phyloP scores from a whole-genome alignment of 768 basidiomycete genomes.

The Rhodotorula paludigena region DNA sequence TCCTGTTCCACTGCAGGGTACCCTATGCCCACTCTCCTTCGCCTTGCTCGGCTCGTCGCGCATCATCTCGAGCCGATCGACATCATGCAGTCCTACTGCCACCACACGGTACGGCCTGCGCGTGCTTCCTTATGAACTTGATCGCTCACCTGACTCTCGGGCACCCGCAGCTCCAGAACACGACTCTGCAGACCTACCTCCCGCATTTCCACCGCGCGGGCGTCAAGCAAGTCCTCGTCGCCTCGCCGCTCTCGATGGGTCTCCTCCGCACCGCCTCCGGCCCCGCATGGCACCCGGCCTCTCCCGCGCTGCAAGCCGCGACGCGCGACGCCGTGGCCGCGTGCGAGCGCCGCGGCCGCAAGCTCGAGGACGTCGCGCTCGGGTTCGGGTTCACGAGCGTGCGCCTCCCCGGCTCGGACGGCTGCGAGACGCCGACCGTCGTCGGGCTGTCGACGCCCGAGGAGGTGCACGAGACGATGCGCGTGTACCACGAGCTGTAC shows the following conservation, averaged over 20 bases:
- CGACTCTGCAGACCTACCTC: constrained; percentile 40
- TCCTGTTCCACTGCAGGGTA: constrained; percentile 64
- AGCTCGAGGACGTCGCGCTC: constrained; percentile 63
- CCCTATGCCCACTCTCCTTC: constrained; percentile 74
- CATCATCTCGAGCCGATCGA: constrained; percentile 65
- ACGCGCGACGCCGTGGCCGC: constrained; percentile 48
- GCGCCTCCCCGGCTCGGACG: constrained; percentile 39
- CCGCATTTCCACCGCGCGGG: constrained; percentile 62
- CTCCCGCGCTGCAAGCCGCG: constrained; percentile 53
- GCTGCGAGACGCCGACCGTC: constrained; percentile 57
- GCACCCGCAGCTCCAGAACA: constrained; percentile 34
- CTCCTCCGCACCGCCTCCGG: constrained; percentile 57
- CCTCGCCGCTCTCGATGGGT: constrained; percentile 81
- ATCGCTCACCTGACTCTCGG: too few species aligned
- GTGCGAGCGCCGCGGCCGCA: constrained; percentile 9
- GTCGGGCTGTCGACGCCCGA: constrained; percentile 63
- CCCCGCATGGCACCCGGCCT: constrained; percentile 74
- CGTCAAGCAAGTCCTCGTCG: constrained; percentile 64
- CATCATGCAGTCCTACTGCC: constrained; percentile 72
- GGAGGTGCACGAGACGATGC: constrained; percentile 71
- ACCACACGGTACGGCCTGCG: constrained; percentile 53
- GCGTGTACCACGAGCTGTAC: constrained; percentile 62
- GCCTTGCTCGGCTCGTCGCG: constrained; percentile 68
- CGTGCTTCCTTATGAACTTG: neutral
- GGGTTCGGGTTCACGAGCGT: constrained; percentile 59